These are phyloP conservation scores for Rhizopogon parksii DNA, from an alignment of 1,284 basidiomycete genomes.

Conservation along the genomic window DNA sequence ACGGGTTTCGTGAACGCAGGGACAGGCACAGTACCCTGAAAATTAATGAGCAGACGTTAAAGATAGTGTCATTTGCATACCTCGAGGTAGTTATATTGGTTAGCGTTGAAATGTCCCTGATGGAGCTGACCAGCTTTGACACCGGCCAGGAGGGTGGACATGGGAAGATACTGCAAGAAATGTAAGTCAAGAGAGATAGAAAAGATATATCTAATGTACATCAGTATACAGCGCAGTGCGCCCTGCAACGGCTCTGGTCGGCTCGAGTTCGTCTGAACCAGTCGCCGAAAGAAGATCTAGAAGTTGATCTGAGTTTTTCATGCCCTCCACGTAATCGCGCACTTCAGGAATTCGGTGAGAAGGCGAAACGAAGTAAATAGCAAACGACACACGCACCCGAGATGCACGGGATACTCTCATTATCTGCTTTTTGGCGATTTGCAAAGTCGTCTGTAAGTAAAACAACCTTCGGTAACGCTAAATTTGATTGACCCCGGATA, in stretches of 20 bases:
- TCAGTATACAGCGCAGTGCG: conserved; percentile 72
- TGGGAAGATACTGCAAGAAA: conserved; percentile 67
- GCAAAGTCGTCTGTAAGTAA: conserved; percentile 87
- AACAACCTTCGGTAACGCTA: conserved; percentile 56
- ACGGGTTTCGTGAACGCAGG: conserved; percentile 73
- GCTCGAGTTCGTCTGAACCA: conserved; percentile 54
- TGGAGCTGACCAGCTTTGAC: conserved; percentile 80
- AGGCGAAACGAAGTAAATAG: not conserved
- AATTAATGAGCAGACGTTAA: not conserved
- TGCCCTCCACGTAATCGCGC: conserved; percentile 72
- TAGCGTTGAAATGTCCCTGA: conserved; percentile 94
- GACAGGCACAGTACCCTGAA: conserved; percentile 75
- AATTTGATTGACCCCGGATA: conserved; percentile 40
- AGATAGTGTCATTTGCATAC: conserved; percentile 32
- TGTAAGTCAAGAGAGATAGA: not conserved
- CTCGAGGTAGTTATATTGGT: conserved; percentile 94
- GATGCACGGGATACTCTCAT: conserved; percentile 57
- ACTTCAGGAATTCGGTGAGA: conserved; percentile 36
- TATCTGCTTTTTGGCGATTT: conserved; percentile 72
- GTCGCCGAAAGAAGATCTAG: conserved; percentile 75
- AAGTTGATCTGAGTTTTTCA: conserved; percentile 57
- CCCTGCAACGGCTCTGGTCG: conserved; percentile 46
- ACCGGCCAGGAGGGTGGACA: conserved; percentile 71
- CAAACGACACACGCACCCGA: conserved; percentile 43
- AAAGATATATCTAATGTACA: conserved; percentile 34